phyloP scores from a whole-genome alignment of 2,329 filamentous ascomycete genomes.

The Claviceps fusiformis region DNA sequence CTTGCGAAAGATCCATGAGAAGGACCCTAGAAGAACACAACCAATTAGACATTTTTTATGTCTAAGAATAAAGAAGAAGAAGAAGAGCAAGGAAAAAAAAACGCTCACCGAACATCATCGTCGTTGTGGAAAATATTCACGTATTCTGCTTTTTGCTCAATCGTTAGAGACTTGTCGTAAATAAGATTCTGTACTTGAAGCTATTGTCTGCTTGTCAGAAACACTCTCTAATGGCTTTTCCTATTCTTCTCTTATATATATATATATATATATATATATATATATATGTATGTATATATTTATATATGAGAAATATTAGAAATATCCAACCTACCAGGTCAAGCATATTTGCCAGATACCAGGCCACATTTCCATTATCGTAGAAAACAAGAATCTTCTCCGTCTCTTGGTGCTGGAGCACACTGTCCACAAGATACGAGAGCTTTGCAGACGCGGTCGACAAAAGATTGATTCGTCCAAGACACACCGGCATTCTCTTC shows the following conservation, averaged over 20 bases:
- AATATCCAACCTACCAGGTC: constrained; percentile 45
- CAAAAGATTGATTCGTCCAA: constrained; percentile 49
- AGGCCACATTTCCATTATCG: constrained; percentile 75
- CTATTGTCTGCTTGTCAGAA: constrained; percentile 16
- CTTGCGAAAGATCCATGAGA: constrained; percentile 82
- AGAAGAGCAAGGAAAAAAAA: constrained; percentile 1
- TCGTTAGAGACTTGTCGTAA: constrained; percentile 50
- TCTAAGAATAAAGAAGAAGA: no score
- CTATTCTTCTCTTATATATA: no score
- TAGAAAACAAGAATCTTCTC: constrained; percentile 94
- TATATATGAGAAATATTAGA: no score
- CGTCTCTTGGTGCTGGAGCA: constrained; percentile 49
- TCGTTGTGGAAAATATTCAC: constrained; percentile 65
- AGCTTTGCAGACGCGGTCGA: constrained; percentile 79
- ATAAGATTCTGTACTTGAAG: constrained; percentile 49
- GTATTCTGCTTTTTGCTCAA: constrained; percentile 56
- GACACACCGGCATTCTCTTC: constrained; percentile 24
- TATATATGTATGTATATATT: no score
- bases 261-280: no score
- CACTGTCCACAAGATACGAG: constrained; percentile 66
- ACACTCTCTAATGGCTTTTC: no score
- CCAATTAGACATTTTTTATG: no score
- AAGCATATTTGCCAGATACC: constrained; percentile 69
- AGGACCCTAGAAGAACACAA: constrained; percentile 40
- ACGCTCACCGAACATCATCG: constrained; percentile 39